phyloP scores from a whole-genome alignment of 75 land plant species.

The Selaginella moellendorffii region DNA sequence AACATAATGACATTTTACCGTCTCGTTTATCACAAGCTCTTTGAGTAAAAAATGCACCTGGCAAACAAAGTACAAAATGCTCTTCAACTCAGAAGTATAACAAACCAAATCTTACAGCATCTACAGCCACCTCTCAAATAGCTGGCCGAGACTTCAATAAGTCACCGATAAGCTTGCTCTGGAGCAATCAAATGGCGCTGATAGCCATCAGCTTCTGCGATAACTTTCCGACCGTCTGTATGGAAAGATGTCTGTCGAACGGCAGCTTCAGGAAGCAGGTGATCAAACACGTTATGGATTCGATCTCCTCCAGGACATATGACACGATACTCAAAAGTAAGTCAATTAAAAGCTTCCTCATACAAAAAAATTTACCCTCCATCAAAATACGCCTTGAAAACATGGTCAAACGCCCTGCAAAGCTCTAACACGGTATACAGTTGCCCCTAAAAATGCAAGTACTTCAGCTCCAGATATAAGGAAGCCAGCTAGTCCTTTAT shows the following conservation, averaged over 20 bases:
- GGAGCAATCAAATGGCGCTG: slow-evolving; percentile 6
- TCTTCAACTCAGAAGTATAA: too few species aligned
- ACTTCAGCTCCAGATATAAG: too few species aligned
- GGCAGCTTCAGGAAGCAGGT: slow-evolving; percentile 5
- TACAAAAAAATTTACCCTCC: too few species aligned
- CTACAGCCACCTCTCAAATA: slow-evolving; percentile 1
- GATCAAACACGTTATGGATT: background rate
- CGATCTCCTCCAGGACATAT: background rate
- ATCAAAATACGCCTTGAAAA: slow-evolving; percentile 3
- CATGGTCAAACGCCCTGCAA: slow-evolving; percentile 4
- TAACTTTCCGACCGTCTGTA: slow-evolving; percentile 1
- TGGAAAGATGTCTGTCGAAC: slow-evolving; percentile 1
- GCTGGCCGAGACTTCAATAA: background rate
- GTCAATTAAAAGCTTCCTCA: background rate
- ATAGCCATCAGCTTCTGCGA: slow-evolving; percentile 4
- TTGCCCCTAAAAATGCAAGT: slow-evolving; percentile 5
- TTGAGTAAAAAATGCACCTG: slow-evolving; percentile 3
- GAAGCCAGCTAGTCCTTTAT: background rate
- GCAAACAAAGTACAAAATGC: background rate
- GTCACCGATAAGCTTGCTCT: slow-evolving; percentile 6
- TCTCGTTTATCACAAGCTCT: background rate
- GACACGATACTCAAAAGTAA: background rate
- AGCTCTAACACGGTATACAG: slow-evolving; percentile 7
- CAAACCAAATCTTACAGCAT: slow-evolving; percentile 12
- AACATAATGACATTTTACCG: background rate